These are phyloP conservation scores for Ehretia macrophylla DNA, from an alignment of 257 asterid genomes.

Conservation along the genomic window DNA sequence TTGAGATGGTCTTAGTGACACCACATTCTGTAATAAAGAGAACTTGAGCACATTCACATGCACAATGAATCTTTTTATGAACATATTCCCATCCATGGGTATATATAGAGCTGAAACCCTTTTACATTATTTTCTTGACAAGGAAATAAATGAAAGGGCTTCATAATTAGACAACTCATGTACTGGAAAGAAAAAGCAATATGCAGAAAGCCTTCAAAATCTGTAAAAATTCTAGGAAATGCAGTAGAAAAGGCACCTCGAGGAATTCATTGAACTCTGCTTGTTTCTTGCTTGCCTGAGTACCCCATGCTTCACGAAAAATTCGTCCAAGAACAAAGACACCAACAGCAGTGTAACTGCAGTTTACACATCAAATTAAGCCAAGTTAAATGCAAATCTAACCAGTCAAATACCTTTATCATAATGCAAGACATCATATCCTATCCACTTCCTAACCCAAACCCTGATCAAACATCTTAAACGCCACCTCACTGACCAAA, in stretches of 20 bases:
- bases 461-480: too few relatives aligned
- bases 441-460: too few relatives aligned
- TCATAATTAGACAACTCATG: too few relatives aligned
- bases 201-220: background rate
- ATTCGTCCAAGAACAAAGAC: constrained; percentile 95
- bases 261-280: constrained; percentile 88
- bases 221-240: background rate
- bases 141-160: too few relatives aligned
- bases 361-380: background rate
- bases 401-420: too few relatives aligned
- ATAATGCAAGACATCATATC: background rate
- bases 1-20: too few relatives aligned
- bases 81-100: background rate
- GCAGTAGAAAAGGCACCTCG: constrained; percentile 44
- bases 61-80: too few relatives aligned
- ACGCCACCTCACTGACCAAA: too few relatives aligned
- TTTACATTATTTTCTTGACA: too few relatives aligned
- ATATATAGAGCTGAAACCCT: background rate
- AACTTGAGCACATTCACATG: too few relatives aligned
- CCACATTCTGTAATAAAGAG: too few relatives aligned
- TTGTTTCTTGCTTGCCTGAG: constrained; percentile 79
- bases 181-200: background rate
- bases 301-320: constrained; percentile 90
- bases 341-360: constrained; percentile 95
- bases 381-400: background rate